Conservation (phyloP, 2,329 filamentous ascomycete species). For the Penicillium capsulatum region DNA sequence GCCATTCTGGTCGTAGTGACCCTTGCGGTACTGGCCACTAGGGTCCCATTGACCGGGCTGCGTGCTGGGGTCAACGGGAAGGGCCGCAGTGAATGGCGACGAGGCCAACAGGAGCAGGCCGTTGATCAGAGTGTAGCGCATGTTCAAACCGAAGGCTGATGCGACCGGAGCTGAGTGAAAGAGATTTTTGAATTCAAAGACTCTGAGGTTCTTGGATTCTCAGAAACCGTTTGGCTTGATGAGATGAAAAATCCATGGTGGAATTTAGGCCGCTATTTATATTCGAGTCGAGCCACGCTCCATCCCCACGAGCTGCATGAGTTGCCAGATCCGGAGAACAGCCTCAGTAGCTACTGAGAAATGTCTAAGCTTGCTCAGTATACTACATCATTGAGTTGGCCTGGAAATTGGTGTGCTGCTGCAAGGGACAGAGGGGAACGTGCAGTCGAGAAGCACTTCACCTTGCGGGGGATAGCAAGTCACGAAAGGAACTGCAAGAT, state of each 20-base stretch:
- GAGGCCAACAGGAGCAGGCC: slow-evolving; percentile 19
- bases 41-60: slow-evolving; percentile 21
- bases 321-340: background rate
- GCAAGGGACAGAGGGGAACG: slow-evolving; percentile 20
- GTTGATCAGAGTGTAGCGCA: slow-evolving; percentile 20
- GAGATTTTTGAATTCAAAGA: background rate
- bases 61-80: slow-evolving; percentile 21
- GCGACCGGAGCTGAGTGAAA: background rate
- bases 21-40: slow-evolving; percentile 20
- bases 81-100: slow-evolving; percentile 19
- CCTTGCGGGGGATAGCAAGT: slow-evolving; percentile 15
- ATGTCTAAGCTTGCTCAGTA: slow-evolving; percentile 11
- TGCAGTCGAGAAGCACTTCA: slow-evolving; percentile 11
- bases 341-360: background rate
- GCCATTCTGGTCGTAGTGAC: slow-evolving; percentile 17
- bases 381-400: slow-evolving; percentile 8
- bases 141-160: slow-evolving; percentile 6
- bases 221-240: slow-evolving; percentile 11
- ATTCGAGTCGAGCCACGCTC: slow-evolving; percentile 8
- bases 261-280: slow-evolving; percentile 17
- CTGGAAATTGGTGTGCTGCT: slow-evolving; percentile 5
- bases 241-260: slow-evolving; percentile 11
- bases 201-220: slow-evolving; percentile 3
- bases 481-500: slow-evolving; percentile 10
- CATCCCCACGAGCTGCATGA: slow-evolving; percentile 8